These are phyloP conservation scores for Phalaenopsis hybrid DNA, from an alignment of 116 monocot genomes.

Conservation along the genomic window DNA sequence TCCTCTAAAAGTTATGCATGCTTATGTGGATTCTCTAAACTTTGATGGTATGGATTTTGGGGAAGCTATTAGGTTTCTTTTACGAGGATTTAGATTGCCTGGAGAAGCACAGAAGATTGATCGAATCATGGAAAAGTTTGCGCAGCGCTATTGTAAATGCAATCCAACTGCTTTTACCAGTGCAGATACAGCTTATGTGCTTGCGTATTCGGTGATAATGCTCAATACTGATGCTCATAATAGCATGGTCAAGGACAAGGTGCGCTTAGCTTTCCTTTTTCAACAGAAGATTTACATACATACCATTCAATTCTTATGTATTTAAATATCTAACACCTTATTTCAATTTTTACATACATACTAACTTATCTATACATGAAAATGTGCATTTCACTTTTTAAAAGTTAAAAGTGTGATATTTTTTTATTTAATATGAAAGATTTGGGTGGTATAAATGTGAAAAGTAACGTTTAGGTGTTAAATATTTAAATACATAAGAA, in stretches of 20 bases:
- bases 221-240: constrained; percentile 99
- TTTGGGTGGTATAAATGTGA: no score
- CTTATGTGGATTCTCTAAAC: constrained; percentile 89
- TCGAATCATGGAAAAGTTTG: constrained; percentile 99
- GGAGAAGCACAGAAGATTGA: constrained; percentile 99
- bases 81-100: constrained; percentile 77
- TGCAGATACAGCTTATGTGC: constrained; percentile 99
- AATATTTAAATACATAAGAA: no score
- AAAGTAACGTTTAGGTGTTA: no score
- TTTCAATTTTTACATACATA: no score
- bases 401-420: no score
- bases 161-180: constrained; percentile 83
- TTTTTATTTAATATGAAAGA: no score
- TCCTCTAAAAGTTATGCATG: constrained; percentile 97
- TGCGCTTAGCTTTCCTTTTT: constrained; percentile 12
- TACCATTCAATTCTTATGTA: no score
- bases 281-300: no score
- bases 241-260: constrained; percentile 98
- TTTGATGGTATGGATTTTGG: constrained; percentile 92
- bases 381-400: no score
- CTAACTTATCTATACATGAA: no score
- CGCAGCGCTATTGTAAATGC: constrained; percentile 97
- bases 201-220: constrained; percentile 99
- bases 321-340: no score
- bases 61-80: constrained; percentile 86